Evolutionary conservation across 1,284 basidiomycete genomes (phyloP), one percentile per base, ranked within the genome.

Genomic region (Pseudozyma hubeiensis): DNA sequence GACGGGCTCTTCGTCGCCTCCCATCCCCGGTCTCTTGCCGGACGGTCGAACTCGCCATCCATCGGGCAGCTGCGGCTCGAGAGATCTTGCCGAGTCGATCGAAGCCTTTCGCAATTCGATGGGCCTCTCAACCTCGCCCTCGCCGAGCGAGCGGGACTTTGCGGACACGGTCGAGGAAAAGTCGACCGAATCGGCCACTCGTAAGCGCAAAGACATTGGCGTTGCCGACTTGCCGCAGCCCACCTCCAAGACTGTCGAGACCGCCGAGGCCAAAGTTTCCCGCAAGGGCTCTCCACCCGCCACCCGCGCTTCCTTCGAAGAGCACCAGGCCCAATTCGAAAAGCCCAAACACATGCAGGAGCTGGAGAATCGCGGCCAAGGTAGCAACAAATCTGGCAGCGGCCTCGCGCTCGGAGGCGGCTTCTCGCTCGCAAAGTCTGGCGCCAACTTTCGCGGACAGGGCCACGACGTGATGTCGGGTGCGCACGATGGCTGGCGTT

Each of bases 11-110:
- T 41, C 37, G 16, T 74, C 66, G 17, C 66, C 63, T 41, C 39
- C 62, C 9, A 53, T 63, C 13, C 66, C 66, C 9, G 71, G 71
- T 17, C 59, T 74, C 17, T 49, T 74, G n/a, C 71, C 71, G 13
- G 71, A 74, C 39, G 71, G 71, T 31, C 65, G 71, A 30, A 74
- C 71, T n/a, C 71, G 71, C 6, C 71, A 74, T 52, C 71, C 71
- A 0, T 65, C 66, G 2, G 71, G 66, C 24, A 69, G 71, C 43
- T 65, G 41, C 19, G 71, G 71, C 29, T 74, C 71, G 7, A 56
- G 49, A 10, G 71, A 74, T 31, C 56, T 74, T 1, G 53, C 59
- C 16, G 71, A 74, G 30, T 69, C 66, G 3, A 69, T 74, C n/a
- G 71, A 62, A 14, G 71, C 71, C 0, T 74, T 74, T 48, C 58